Evolutionary conservation across 1,284 basidiomycete species (phyloP).

Genomic region (Apiotrichum gracile): DNA sequence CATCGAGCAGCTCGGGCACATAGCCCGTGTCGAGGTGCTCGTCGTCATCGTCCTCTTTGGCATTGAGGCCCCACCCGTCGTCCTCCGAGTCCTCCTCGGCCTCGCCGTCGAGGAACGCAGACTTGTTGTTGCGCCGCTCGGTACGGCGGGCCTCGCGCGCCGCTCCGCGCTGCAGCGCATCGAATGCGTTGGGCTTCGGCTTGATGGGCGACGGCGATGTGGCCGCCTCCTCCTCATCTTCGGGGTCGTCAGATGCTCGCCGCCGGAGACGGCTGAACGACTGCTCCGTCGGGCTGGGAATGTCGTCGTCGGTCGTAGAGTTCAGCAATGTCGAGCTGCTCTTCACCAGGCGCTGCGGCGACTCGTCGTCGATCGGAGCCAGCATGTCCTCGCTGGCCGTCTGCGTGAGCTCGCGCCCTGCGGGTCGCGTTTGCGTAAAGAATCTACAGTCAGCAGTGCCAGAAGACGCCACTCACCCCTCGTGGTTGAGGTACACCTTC

Average conservation of each 20-base stretch:
- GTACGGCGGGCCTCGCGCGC: background rate
- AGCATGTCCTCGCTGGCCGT: background rate
- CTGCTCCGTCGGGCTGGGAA: conserved; percentile 8
- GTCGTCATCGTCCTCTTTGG: conserved; percentile 28
- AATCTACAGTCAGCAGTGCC: conserved; percentile 19
- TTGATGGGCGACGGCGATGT: background rate
- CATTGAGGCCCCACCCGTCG: conserved; percentile 25
- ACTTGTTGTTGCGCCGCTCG: background rate
- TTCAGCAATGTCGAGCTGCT: background rate
- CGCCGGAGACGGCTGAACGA: conserved; percentile 17
- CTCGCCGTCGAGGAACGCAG: conserved; percentile 30
- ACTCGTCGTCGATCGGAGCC: background rate
- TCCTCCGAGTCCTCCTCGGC: conserved; percentile 50
- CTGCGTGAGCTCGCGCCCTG: background rate
- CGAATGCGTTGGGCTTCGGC: conserved; percentile 6
- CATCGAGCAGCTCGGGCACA: conserved; percentile 35
- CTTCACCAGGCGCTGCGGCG: background rate
- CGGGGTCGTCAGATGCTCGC: conserved; percentile 5
- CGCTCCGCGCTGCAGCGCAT: background rate
- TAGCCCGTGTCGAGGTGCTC: conserved; percentile 28
- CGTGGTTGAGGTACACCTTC: conserved; percentile 34
- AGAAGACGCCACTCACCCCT: conserved; percentile 26
- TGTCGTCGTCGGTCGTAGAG: background rate
- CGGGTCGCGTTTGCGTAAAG: conserved; percentile 42
- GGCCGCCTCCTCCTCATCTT: background rate